These are phyloP conservation scores for Fusarium acutatum DNA, from an alignment of 2,329 filamentous ascomycete species.

Conservation along the genomic window DNA sequence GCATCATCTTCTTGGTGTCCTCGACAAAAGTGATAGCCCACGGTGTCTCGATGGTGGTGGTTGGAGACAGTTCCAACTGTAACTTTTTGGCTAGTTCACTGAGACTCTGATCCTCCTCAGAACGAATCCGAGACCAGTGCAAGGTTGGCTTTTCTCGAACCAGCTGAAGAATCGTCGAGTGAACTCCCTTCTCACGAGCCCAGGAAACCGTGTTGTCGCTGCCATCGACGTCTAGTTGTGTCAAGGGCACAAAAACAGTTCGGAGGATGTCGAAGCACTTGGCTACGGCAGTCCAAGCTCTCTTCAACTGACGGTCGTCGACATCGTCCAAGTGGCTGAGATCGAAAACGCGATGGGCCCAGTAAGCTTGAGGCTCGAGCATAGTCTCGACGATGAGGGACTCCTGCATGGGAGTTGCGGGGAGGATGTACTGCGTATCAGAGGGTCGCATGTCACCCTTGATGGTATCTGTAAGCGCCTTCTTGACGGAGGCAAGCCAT, in stretches of 20 bases:
- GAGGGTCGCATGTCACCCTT: not conserved
- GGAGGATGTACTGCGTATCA: not conserved
- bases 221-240: not conserved
- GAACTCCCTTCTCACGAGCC: not conserved
- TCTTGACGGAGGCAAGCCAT: slow-evolving; percentile 1
- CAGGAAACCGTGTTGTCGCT: not conserved
- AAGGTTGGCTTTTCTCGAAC: not conserved
- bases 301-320: not conserved
- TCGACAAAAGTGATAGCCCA: slow-evolving; percentile 11
- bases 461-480: not conserved
- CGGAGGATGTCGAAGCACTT: slow-evolving; percentile 12
- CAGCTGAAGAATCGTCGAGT: slow-evolving; percentile 3
- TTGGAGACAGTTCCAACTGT: not conserved
- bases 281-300: slow-evolving; percentile 4
- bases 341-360: slow-evolving; percentile 20
- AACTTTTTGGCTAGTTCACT: not conserved
- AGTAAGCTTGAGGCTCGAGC: slow-evolving; percentile 17
- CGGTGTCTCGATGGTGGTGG: not conserved
- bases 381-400: slow-evolving; percentile 22
- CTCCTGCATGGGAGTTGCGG: slow-evolving; percentile 15
- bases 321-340: not conserved
- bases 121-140: not conserved
- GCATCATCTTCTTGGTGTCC: not conserved
- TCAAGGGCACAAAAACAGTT: slow-evolving; percentile 8
- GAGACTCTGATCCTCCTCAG: not conserved